These are phyloP conservation scores for Cubamyces sp. DNA, from an alignment of 768 basidiomycete genomes.

Conservation along the genomic window DNA sequence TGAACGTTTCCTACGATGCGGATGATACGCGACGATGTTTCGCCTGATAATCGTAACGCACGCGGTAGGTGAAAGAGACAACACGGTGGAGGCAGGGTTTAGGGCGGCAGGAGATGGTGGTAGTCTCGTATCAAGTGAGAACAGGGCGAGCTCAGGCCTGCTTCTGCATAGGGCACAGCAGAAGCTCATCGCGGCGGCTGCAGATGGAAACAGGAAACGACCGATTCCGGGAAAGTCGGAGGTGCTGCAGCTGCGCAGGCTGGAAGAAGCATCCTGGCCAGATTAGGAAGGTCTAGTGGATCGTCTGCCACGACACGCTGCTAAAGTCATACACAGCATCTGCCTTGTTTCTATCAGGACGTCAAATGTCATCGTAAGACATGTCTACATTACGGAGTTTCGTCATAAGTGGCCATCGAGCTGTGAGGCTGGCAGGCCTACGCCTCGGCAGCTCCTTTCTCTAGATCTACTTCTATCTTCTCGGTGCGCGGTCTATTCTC, in stretches of 20 bases:
- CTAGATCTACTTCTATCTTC: slow-evolving; percentile 2
- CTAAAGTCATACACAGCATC: not conserved
- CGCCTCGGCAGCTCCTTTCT: not conserved
- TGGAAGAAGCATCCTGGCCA: not conserved
- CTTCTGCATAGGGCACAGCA: too few relatives aligned
- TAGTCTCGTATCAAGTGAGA: not conserved
- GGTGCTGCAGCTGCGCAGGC: not conserved
- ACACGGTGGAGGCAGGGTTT: too few relatives aligned
- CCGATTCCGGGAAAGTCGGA: not conserved
- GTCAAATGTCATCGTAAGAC: not conserved
- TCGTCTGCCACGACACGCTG: not conserved
- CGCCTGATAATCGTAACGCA: too few relatives aligned
- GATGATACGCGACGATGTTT: too few relatives aligned
- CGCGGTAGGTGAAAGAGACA: too few relatives aligned
- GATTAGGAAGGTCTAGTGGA: slow-evolving; percentile 6
- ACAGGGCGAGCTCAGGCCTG: too few relatives aligned
- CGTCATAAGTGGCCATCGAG: not conserved
- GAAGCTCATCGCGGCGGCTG: too few relatives aligned
- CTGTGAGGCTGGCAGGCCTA: not conserved
- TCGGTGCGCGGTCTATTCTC: not conserved
- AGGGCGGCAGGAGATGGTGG: not conserved
- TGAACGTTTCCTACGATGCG: too few relatives aligned
- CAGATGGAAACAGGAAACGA: not conserved
- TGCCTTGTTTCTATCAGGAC: not conserved
- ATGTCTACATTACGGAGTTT: not conserved